These are phyloP conservation scores for Candida sanyaensis DNA, from an alignment of 1,139 yeast species.

Conservation along the genomic window DNA sequence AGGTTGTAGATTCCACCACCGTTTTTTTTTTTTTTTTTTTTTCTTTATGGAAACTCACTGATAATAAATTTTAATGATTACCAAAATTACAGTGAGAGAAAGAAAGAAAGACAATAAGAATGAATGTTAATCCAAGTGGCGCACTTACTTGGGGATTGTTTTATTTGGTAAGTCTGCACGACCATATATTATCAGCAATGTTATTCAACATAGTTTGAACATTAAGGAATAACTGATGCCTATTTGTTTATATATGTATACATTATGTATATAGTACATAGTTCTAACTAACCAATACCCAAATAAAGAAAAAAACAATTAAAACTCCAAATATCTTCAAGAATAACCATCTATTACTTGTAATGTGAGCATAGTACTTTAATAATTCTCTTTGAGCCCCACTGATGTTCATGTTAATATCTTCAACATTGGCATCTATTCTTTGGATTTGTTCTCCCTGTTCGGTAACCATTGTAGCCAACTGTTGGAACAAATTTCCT, in stretches of 20 bases:
- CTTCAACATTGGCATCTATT: slow-evolving; percentile 94
- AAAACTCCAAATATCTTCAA: slow-evolving; percentile 87
- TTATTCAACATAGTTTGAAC: background rate
- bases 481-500: slow-evolving; percentile 90
- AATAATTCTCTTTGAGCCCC: slow-evolving; percentile 95
- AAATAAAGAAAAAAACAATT: slow-evolving; percentile 70
- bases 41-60: slow-evolving; percentile 2
- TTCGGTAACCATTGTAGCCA: slow-evolving; percentile 97
- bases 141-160: background rate
- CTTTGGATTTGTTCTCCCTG: slow-evolving; percentile 96
- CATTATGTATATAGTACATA: background rate
- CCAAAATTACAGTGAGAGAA: background rate
- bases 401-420: slow-evolving; percentile 79
- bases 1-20: background rate
- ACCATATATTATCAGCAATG: background rate
- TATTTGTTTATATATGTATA: background rate
- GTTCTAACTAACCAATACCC: slow-evolving; percentile 71
- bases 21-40: background rate
- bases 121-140: background rate
- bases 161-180: background rate
- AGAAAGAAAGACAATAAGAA: background rate
- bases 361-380: slow-evolving; percentile 84
- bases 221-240: background rate
- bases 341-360: slow-evolving; percentile 91
- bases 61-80: background rate